Conservation (phyloP, 2,329 filamentous ascomycete genomes). For the Colletotrichum horii region DNA sequence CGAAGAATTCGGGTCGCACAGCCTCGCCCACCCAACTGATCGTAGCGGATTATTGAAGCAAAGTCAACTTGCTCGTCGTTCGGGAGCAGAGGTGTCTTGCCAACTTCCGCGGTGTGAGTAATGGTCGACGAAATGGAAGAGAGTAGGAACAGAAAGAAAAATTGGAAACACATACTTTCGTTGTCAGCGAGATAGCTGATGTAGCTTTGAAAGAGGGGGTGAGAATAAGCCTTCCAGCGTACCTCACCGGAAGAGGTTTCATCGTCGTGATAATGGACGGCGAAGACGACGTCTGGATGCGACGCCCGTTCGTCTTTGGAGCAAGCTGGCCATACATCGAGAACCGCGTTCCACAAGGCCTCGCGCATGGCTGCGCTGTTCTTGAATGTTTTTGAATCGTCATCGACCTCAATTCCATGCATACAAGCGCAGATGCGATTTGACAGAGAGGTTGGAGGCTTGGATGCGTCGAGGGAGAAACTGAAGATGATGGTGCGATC, state of each 20-base stretch:
- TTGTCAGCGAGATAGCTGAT: not conserved
- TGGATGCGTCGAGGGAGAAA: not conserved
- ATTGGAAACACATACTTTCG: not conserved
- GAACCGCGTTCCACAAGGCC: not conserved
- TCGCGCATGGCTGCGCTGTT: not conserved
- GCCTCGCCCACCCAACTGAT: not conserved
- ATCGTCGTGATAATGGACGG: not conserved
- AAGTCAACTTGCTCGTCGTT: not conserved
- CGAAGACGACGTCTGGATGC: not conserved
- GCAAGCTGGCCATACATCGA: not conserved
- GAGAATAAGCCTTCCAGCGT: not conserved
- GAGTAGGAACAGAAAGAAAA: not conserved
- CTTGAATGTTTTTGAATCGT: not conserved
- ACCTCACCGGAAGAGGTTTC: not conserved
- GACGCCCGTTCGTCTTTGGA: not conserved
- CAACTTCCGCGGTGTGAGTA: not conserved
- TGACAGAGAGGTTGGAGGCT: not conserved
- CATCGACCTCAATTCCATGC: not conserved
- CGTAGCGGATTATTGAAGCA: not conserved
- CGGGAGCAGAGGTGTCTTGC: not conserved
- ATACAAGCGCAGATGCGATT: not conserved
- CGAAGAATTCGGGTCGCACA: not conserved
- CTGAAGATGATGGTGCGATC: not conserved
- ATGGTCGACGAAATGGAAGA: not conserved
- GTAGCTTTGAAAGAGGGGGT: not conserved